Evolutionary conservation across 495 filamentous ascomycete genomes (phyloP).

Genomic region (Aspergillus kassunensis): DNA sequence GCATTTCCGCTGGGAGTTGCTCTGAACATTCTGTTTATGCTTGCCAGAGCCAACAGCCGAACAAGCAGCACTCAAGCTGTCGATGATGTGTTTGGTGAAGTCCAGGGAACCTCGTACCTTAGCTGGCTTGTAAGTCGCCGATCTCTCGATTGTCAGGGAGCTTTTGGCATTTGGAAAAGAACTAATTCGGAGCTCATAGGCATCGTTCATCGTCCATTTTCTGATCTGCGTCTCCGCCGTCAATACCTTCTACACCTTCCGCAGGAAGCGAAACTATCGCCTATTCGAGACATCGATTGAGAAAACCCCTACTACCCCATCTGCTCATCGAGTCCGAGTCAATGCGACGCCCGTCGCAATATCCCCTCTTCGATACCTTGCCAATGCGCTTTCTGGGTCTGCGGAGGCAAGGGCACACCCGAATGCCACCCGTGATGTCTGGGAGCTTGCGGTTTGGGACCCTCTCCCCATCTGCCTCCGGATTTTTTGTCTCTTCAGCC

Average conservation of each 20-base stretch:
- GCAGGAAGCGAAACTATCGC: slow-evolving; percentile 79
- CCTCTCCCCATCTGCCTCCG: slow-evolving; percentile 77
- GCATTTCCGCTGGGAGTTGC: slow-evolving; percentile 67
- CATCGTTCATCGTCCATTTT: slow-evolving; percentile 62
- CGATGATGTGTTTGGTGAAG: slow-evolving; percentile 84
- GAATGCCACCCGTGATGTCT: slow-evolving; percentile 81
- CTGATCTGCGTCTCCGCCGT: slow-evolving; percentile 58
- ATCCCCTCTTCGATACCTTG: slow-evolving; percentile 75
- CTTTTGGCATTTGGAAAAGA: background rate
- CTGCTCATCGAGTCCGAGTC: slow-evolving; percentile 83
- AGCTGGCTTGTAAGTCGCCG: slow-evolving; percentile 69
- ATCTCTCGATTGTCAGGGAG: background rate
- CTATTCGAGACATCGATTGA: slow-evolving; percentile 86
- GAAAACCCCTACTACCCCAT: slow-evolving; percentile 69
- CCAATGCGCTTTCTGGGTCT: slow-evolving; percentile 56
- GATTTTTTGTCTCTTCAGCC: slow-evolving; percentile 88
- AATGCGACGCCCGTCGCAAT: slow-evolving; percentile 77
- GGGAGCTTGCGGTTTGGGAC: slow-evolving; percentile 94
- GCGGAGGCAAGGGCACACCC: slow-evolving; percentile 80
- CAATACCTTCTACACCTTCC: slow-evolving; percentile 82
- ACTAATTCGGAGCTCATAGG: slow-evolving; percentile 40
- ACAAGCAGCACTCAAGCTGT: slow-evolving; percentile 38
- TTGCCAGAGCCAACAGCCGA: slow-evolving; percentile 73
- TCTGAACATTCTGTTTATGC: slow-evolving; percentile 74
- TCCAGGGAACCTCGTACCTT: slow-evolving; percentile 59